These are phyloP conservation scores for Ustilago loliicola DNA, from an alignment of 1,284 basidiomycete species.

Conservation along the genomic window DNA sequence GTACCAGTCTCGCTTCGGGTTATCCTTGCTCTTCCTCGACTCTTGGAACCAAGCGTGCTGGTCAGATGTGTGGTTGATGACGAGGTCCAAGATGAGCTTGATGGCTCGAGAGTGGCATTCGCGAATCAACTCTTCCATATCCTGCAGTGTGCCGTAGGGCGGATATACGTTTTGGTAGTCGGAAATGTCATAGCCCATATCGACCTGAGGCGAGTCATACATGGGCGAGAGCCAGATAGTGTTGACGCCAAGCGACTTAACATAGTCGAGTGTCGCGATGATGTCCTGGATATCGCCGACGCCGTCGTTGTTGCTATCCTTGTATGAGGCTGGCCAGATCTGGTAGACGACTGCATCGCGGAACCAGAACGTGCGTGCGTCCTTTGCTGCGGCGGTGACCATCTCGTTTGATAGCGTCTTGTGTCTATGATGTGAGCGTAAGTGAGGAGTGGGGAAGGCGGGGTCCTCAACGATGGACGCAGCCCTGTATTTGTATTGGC, in stretches of 20 bases:
- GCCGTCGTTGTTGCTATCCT: slow-evolving; percentile 81
- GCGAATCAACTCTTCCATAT: slow-evolving; percentile 78
- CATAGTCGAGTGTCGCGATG: slow-evolving; percentile 77
- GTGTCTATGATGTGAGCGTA: too few relatives aligned
- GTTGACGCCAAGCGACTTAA: slow-evolving; percentile 79
- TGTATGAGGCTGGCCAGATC: slow-evolving; percentile 82
- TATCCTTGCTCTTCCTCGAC: slow-evolving; percentile 76
- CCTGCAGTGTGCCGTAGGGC: slow-evolving; percentile 78
- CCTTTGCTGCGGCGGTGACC: background rate
- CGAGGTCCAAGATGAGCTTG: slow-evolving; percentile 83
- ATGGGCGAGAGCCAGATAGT: slow-evolving; percentile 82
- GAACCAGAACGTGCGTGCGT: slow-evolving; percentile 33
- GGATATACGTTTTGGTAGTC: slow-evolving; percentile 81
- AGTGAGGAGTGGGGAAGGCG: too few relatives aligned
- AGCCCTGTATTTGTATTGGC: background rate
- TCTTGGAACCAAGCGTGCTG: slow-evolving; percentile 78
- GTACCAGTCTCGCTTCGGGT: slow-evolving; percentile 80
- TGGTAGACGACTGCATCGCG: slow-evolving; percentile 55
- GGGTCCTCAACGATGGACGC: background rate
- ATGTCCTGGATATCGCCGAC: slow-evolving; percentile 83
- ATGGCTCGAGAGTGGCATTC: slow-evolving; percentile 78
- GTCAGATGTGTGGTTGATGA: slow-evolving; percentile 82
- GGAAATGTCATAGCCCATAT: slow-evolving; percentile 76
- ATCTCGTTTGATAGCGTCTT: slow-evolving; percentile 11
- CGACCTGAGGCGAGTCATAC: slow-evolving; percentile 78